A percentile compares a stretch with the other conserved stretches of the same genome.
These are phyloP conservation scores for Kwoniella heveanensis DNA, from an alignment of 768 basidiomycete genomes.

Conservation along the genomic window DNA sequence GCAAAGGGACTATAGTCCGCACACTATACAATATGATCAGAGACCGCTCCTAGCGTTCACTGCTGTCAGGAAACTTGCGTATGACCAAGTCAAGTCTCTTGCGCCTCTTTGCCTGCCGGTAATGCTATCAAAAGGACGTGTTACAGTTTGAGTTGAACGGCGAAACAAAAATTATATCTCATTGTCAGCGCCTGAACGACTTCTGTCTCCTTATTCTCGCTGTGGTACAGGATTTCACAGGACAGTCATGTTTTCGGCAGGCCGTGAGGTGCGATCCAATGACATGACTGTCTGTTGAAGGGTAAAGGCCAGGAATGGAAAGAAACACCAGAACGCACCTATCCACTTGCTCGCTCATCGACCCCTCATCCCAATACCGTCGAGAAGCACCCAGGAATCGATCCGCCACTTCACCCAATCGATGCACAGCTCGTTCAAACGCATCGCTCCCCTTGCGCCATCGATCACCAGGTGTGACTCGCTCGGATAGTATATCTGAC, in stretches of 20 bases:
- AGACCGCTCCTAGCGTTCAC: slow-evolving; percentile 18
- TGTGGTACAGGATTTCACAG: too few species aligned
- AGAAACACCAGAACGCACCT: slow-evolving; percentile 30
- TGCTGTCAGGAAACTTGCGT: slow-evolving; percentile 39
- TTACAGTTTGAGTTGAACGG: background rate
- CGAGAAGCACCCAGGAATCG: slow-evolving; percentile 25
- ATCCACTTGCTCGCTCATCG: slow-evolving; percentile 51
- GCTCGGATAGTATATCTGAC: slow-evolving; percentile 30
- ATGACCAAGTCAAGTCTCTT: slow-evolving; percentile 51
- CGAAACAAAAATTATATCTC: background rate
- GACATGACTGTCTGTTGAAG: too few species aligned
- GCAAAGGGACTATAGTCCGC: background rate
- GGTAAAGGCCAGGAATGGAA: too few species aligned
- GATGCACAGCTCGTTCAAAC: slow-evolving; percentile 23
- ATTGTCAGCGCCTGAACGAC: slow-evolving; percentile 3
- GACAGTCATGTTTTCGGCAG: background rate
- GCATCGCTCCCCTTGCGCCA: background rate
- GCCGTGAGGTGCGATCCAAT: too few species aligned
- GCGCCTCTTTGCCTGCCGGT: slow-evolving; percentile 39
- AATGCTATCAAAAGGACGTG: too few species aligned
- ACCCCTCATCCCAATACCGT: slow-evolving; percentile 26
- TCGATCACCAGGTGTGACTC: background rate
- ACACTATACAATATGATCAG: background rate
- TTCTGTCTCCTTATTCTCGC: too few species aligned
- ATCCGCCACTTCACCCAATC: slow-evolving; percentile 31